Evolutionary conservation across 257 asterid genomes (phyloP).

Genomic region (Cinchona pubescens): DNA sequence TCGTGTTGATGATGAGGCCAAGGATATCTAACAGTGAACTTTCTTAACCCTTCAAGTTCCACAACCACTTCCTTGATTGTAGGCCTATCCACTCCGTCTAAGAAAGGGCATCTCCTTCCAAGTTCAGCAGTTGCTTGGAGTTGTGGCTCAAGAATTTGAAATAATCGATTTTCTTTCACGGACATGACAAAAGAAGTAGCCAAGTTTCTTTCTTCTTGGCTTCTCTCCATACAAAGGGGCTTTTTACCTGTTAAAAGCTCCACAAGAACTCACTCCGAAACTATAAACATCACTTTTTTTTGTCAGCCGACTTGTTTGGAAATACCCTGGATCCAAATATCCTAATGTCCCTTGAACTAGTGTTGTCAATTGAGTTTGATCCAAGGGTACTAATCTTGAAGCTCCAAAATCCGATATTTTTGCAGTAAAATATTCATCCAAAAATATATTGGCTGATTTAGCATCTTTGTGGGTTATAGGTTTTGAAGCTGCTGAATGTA

Average conservation of each 20-base stretch:
- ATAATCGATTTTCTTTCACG: constrained; percentile 44
- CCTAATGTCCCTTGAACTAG: constrained; percentile 84
- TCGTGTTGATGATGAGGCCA: constrained; percentile 35
- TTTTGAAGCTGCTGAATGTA: constrained; percentile 60
- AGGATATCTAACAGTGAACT: constrained; percentile 37
- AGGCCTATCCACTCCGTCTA: constrained; percentile 61
- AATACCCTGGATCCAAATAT: constrained; percentile 74
- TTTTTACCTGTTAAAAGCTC: constrained; percentile 67
- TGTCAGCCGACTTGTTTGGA: constrained; percentile 56
- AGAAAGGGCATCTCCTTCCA: constrained; percentile 42
- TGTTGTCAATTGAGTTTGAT: constrained; percentile 64
- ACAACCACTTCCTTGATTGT: constrained; percentile 72
- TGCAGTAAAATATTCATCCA: constrained; percentile 53
- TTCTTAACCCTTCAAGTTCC: constrained; percentile 66
- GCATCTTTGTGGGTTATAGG: constrained; percentile 77
- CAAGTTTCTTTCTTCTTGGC: constrained; percentile 45
- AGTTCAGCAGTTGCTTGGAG: constrained; percentile 46
- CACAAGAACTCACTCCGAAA: constrained; percentile 65
- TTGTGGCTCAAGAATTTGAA: constrained; percentile 53
- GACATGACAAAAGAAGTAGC: constrained; percentile 40
- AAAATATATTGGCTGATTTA: constrained; percentile 64
- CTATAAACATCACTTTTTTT: constrained; percentile 81
- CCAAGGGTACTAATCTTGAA: constrained; percentile 56
- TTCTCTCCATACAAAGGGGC: constrained; percentile 48
- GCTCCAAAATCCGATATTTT: constrained; percentile 85